A percentile compares a stretch with the other conserved stretches of the same genome.
Evolutionary conservation across 2,329 filamentous ascomycete genomes (phyloP).

Genomic region (Cladosporium sphaerospermum): DNA sequence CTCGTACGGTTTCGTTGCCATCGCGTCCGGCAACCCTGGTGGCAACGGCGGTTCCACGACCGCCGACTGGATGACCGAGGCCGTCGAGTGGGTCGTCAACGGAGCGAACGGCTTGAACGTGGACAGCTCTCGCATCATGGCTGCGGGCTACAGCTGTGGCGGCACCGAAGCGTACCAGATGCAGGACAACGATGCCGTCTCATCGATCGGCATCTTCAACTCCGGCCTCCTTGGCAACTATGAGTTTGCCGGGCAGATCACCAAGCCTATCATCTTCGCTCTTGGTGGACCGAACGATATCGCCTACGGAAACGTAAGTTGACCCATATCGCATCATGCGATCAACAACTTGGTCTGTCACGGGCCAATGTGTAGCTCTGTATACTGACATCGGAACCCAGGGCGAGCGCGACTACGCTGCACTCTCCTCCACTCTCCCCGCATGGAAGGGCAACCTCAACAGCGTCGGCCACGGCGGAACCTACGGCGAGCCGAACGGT

Average conservation of each 20-base stretch:
- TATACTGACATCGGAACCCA: neutral
- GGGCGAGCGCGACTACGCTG: constrained; percentile 10
- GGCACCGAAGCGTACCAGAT: constrained; percentile 9
- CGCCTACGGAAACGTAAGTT: constrained; percentile 9
- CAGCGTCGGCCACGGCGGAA: constrained; percentile 9
- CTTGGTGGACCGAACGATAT: constrained; percentile 7
- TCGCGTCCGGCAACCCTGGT: constrained; percentile 17
- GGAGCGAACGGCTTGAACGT: constrained; percentile 8
- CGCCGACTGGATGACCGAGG: constrained; percentile 7
- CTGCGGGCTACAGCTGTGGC: constrained; percentile 10
- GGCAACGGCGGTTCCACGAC: constrained; percentile 3
- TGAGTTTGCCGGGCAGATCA: neutral
- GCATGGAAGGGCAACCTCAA: constrained; percentile 11
- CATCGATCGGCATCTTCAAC: constrained; percentile 6
- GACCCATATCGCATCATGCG: neutral
- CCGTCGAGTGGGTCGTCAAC: constrained; percentile 4
- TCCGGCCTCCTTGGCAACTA: neutral
- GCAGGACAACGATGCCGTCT: constrained; percentile 2
- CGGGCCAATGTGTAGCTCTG: neutral
- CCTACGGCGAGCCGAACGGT: constrained; percentile 5
- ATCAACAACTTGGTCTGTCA: too few relatives aligned
- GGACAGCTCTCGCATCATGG: constrained; percentile 7
- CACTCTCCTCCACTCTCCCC: neutral
- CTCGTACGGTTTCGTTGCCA: constrained; percentile 20
- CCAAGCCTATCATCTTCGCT: constrained; percentile 6